phyloP scores from a whole-genome alignment of 225 moss, liverwort and hornwort species.

The Bryum argenteum region DNA sequence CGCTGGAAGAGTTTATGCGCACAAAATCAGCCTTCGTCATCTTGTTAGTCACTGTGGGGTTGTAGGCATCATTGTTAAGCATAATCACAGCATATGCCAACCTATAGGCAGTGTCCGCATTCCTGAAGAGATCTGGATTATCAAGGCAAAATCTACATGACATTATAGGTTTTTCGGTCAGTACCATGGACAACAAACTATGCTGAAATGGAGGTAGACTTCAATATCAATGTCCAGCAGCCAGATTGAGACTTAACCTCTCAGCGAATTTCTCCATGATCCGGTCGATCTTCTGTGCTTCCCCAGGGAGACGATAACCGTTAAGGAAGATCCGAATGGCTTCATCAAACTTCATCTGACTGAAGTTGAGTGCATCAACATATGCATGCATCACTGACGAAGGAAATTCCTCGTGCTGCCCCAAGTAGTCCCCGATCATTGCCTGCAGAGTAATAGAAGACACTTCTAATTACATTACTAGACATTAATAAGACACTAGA shows the following conservation, averaged over 20 bases:
- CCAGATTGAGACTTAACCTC: constrained; percentile 46
- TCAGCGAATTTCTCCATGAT: constrained; percentile 99
- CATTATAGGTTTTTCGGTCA: constrained; percentile 17
- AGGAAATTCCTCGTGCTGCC: constrained; percentile 92
- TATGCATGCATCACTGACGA: constrained; percentile 96
- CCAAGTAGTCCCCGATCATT: constrained; percentile 96
- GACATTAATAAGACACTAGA: too few species aligned
- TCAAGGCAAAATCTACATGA: constrained; percentile 85
- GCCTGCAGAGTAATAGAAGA: constrained; percentile 53
- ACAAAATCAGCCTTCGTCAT: constrained; percentile 98
- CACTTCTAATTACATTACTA: too few species aligned
- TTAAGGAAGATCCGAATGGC: constrained; percentile 91
- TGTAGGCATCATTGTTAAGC: constrained; percentile 98
- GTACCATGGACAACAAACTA: neutral
- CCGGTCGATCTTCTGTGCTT: constrained; percentile 99
- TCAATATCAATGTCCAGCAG: neutral
- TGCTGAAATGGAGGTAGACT: neutral
- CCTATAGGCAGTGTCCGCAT: constrained; percentile 92
- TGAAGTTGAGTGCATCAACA: constrained; percentile 82
- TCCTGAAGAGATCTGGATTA: constrained; percentile 94
- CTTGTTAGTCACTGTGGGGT: constrained; percentile 92
- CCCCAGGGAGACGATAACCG: constrained; percentile 97
- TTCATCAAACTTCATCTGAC: constrained; percentile 83
- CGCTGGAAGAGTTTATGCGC: constrained; percentile 81
- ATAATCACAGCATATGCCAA: constrained; percentile 98